Evolutionary conservation across 495 filamentous ascomycete species (phyloP), one percentile per base, ranked within the genome.

Genomic region (Podospora fimiseda): DNA sequence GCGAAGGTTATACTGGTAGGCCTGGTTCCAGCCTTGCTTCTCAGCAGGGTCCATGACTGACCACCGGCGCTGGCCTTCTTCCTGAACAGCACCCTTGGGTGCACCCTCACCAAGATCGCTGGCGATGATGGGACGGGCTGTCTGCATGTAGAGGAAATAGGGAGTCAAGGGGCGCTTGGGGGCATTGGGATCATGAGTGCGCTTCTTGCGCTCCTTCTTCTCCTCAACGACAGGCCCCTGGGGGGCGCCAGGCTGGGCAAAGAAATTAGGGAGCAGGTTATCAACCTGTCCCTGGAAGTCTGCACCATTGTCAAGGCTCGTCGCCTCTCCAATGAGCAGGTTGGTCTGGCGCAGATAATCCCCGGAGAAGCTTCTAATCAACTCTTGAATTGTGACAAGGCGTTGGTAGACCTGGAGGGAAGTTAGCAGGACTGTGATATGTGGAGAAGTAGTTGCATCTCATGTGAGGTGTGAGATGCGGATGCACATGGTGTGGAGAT

Each of bases 151-250:
- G 30, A 96, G 74, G 75, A 98, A 95, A 72, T 90, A 96, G 0
- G 93, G 90, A 15, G 93, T 96, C 56, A 96, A 66, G 18, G 93
- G 89, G 15, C 90, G 81, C 79, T 96, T 96, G 46, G 93, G 93
- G 11, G 90, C 89, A 65, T 95, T 94, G 52, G 92, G 92, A 67
- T 98, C 94, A 58, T 84, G 86, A 39, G 79, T 82, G 54, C 88
- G 85, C 81, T 91, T 93, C 75, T 88, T 88, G 66, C 89, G 88
- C 75, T 87, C 88, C 76, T 85, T 89, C 71, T 84, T 85, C 63
- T 80, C 81, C 48, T 80, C 77, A 9, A 79, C 79, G 5, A 74
- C 68, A 8, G 68, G 64, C 58, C 60, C 41, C 42, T 62, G 67
- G 42, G 57, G 20, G 52, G 63, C 69, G 3, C 78, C 70, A 4